Base-by-base conservation (phyloP, 148 eudicot genomes). In the Heliamphora exappendiculata region DNA sequence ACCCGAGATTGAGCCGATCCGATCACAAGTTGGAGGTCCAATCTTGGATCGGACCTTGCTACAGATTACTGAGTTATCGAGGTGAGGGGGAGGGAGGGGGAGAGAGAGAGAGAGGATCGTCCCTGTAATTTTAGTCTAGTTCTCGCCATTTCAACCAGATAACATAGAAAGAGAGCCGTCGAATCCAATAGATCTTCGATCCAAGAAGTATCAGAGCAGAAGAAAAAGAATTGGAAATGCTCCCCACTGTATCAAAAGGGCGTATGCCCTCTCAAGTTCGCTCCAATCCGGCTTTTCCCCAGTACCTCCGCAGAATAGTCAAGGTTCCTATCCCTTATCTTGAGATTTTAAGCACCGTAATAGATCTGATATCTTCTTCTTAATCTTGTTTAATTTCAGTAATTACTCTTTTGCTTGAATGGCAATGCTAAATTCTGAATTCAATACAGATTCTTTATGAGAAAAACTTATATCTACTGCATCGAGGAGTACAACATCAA, bases 241-340 rank as follows among this genome's bases (percentile, higher is more conserved):
- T 79, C 73, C 77, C 77, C 53, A 79, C 77, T 6, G 76, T 63
- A 24, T 63, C 81, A 8, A 58, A 33, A 49, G 71, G 77, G 29
- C 80, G 69, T 14, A 45, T 31, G 67, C 70, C 77, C 13, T 51
- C 81, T 0, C 62, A 79, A 37, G 73, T 13, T 74, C 77, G 77
- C 11, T 36, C 70, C 7, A 79, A 72, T 50, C 53, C 77, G 14
- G 64, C 36, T 31, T 53, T 73, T 20, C 77, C 77, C 2, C 81
- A 79, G 73, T 79, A 79, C 51, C 77, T 79, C 75, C 73, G 81
- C 16, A 53, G 81, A 73, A 79, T 79, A 7, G 55, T 79, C 77
- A 79, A 79, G 81, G 81, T 79, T 73, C 54, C 53, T 11, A 13
- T 65, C 59, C 41, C 45, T 22, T 26, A 2, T 49, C 28, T 63